These are phyloP conservation scores for Hypoxylon perforatum DNA, from an alignment of 495 filamentous ascomycete genomes.

Conservation along the genomic window DNA sequence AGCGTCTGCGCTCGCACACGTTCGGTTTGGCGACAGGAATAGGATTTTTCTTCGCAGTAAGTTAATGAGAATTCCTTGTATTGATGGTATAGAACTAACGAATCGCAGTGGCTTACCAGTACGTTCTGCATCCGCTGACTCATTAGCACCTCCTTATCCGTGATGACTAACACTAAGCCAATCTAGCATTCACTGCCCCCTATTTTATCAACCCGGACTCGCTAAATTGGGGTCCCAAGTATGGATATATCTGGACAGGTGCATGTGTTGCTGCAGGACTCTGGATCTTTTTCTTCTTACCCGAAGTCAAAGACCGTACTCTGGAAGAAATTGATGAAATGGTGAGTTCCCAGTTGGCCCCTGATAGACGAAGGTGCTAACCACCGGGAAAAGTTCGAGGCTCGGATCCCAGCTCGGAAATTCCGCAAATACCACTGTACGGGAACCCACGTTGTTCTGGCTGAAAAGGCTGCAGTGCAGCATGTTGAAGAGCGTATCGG, in stretches of 20 bases:
- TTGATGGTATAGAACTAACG: slow-evolving; percentile 4
- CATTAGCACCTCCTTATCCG: neutral
- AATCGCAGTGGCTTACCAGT: slow-evolving; percentile 60
- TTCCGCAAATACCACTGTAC: slow-evolving; percentile 61
- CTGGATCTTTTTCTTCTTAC: slow-evolving; percentile 64
- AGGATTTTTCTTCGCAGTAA: slow-evolving; percentile 61
- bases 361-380: slow-evolving; percentile 2
- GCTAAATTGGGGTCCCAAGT: slow-evolving; percentile 67
- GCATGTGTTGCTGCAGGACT: slow-evolving; percentile 51
- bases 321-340: slow-evolving; percentile 68
- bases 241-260: slow-evolving; percentile 66
- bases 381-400: slow-evolving; percentile 51
- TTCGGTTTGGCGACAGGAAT: slow-evolving; percentile 66
- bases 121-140: slow-evolving; percentile 1
- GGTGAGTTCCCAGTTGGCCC: slow-evolving; percentile 34
- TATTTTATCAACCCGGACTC: slow-evolving; percentile 70
- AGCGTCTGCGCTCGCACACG: slow-evolving; percentile 66
- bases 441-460: slow-evolving; percentile 27
- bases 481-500: slow-evolving; percentile 28
- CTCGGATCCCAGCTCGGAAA: slow-evolving; percentile 56
- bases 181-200: slow-evolving; percentile 63
- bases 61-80: neutral
- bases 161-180: neutral
- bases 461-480: slow-evolving; percentile 31
- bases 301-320: slow-evolving; percentile 64